phyloP scores from a whole-genome alignment of 2,329 filamentous ascomycete species.

The Pestalotiopsis sp. region DNA sequence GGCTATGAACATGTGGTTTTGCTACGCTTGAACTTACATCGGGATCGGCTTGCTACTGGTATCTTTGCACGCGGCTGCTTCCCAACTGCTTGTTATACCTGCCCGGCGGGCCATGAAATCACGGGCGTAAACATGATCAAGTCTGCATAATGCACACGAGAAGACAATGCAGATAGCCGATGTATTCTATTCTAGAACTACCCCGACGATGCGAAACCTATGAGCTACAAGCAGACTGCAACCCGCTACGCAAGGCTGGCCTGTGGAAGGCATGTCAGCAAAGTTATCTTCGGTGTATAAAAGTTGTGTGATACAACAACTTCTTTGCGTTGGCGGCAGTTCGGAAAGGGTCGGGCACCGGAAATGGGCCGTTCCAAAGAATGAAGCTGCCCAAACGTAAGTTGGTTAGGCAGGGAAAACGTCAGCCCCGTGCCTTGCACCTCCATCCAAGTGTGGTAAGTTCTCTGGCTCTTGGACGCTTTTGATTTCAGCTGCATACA shows the following conservation, averaged over 20 bases:
- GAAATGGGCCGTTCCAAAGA: not conserved
- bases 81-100: not conserved
- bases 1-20: not conserved
- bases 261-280: not conserved
- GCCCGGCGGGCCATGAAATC: not conserved
- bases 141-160: not conserved
- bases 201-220: not conserved
- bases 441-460: not conserved
- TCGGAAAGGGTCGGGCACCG: not conserved
- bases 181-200: not conserved
- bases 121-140: not conserved
- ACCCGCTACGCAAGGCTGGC: no score
- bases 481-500: not conserved
- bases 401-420: not conserved
- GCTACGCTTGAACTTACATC: not conserved
- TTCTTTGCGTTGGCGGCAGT: not conserved
- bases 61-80: not conserved
- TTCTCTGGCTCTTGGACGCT: not conserved
- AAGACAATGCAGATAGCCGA: constrained; percentile 1
- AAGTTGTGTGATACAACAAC: no score
- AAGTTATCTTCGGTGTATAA: not conserved
- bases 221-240: not conserved
- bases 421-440: not conserved
- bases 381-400: not conserved
- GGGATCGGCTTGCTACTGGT: not conserved